phyloP scores from a whole-genome alignment of 345 rosid genomes.

The Xanthoceras sorbifolium region DNA sequence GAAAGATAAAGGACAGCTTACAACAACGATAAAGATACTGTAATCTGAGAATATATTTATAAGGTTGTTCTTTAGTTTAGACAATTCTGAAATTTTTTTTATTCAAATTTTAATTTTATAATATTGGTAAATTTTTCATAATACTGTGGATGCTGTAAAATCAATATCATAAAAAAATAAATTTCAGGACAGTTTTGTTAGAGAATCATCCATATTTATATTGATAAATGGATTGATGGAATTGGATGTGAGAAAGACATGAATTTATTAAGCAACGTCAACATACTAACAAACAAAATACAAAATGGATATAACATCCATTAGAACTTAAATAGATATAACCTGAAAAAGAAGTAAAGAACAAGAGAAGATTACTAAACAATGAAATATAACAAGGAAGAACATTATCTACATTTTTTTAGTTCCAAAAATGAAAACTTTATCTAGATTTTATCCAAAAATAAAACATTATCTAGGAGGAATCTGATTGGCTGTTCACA shows the following conservation, averaged over 20 bases:
- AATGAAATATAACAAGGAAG: background rate
- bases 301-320: background rate
- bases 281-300: too few relatives aligned
- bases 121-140: too few relatives aligned
- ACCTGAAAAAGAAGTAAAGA: background rate
- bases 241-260: background rate
- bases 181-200: too few relatives aligned
- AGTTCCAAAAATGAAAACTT: background rate
- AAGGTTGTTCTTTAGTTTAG: too few relatives aligned
- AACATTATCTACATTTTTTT: background rate
- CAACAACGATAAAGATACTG: background rate
- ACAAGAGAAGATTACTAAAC: background rate
- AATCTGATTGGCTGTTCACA: background rate
- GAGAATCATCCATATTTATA: too few relatives aligned
- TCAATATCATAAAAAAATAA: too few relatives aligned
- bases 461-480: background rate
- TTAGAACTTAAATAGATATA: too few relatives aligned
- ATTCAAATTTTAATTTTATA: too few relatives aligned
- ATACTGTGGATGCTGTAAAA: too few relatives aligned
- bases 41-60: background rate
- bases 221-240: too few relatives aligned
- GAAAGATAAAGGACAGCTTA: background rate
- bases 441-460: background rate
- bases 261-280: background rate
- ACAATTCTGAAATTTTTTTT: too few relatives aligned